Evolutionary conservation across 768 basidiomycete species (phyloP), one percentile per base, ranked within the genome.

Genomic region (Leccinum uliginosum): DNA sequence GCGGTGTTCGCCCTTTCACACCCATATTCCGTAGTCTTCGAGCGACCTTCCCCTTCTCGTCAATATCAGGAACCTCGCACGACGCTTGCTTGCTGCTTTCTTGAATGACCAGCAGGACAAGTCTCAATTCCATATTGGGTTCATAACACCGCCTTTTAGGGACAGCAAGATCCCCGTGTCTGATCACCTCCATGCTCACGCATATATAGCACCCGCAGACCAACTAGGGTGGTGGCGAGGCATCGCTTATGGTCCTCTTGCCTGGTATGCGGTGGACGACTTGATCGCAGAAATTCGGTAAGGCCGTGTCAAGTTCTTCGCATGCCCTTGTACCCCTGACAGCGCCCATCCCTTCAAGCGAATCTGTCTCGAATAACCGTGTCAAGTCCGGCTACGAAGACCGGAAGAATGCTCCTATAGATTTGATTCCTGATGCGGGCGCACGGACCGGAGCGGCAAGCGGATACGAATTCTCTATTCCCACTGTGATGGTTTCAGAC

Each of bases 251-350:
- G 30, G 49, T 8, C 49, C 47, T 19, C 49, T 50, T 30, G 29
- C 49, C 30, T 50, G 29, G 49, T 29, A 52, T 52, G 51, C 26
- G 38, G 51, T 29, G 5, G 40, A 52, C 19, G 26, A 90, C 71
- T 75, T 91, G 48, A 86, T 91, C 64, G 89, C 89, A 19, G 88
- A 91, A 69, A 91, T 91, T 63, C 77, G 89, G 89, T 90, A 62
- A 43, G 40, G 19, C 19, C 48, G 78, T 70, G 50, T 56, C 27
- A n/a, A n/a, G 21, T 50, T 50, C 49, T 34, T 23, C 59, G 19
- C 30, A 24, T 27, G 46, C 51, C 23, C 30, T 45, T 47, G 35
- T 30, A 51, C 40, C 53, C 59, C 55, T 40, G 34, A 54, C 57
- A 40, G 32, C 54, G 27, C 26, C 6, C 48, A 34, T 40, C 47